Evolutionary conservation across 192 early-diverging fungal species (phyloP), one percentile per base, ranked within the genome.

Genomic region (Backusella tarrabulga): DNA sequence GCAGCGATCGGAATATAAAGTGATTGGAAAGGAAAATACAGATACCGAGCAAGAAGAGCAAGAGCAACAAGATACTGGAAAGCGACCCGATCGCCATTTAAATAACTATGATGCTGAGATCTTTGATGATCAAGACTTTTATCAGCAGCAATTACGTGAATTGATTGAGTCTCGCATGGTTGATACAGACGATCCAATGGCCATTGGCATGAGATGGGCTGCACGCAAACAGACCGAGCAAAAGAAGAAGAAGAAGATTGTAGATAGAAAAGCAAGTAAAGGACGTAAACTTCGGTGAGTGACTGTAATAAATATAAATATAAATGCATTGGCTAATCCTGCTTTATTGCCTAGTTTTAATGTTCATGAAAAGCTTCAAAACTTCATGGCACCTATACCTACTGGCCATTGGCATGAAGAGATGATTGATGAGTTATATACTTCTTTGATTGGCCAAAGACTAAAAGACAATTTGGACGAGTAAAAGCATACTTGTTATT

Each of bases 51-150:
- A 73, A 15, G 76, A 79, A 44, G 74, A 76, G 21, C 77, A 82
- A 42, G 83, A 85, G 50, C 83, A 83, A n/a, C 78, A 66, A 42
- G 56, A 79, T 9, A 73, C 34, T 46, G 70, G 71, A 44, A 80
- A 81, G 38, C 77, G 80, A 70, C 80, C 81, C 44, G 94, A 92
- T 74, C 83, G 83, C 23, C 88, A 90, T 78, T 79, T 92, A 56
- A 80, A 87, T 36, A 91, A 95, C 67, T 89, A 94, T 73, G 96
- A 97, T 72, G 75, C 83, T 12, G 94, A 98, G 69, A 92, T 99
- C 36, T 99, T 98, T 86, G 97, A 99, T 78, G 97, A 99, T 77
- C 88, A 91, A 1, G 97, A 99, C 83, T 99, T 95, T 81, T 99
- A 99, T 82, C 93, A 95, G 76, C 94, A 95, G 69, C 87, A 97